A percentile compares a stretch with the other conserved stretches of the same genome.
phyloP scores from a whole-genome alignment of 2,329 filamentous ascomycete genomes.

The Amauroascus verrucosus region DNA sequence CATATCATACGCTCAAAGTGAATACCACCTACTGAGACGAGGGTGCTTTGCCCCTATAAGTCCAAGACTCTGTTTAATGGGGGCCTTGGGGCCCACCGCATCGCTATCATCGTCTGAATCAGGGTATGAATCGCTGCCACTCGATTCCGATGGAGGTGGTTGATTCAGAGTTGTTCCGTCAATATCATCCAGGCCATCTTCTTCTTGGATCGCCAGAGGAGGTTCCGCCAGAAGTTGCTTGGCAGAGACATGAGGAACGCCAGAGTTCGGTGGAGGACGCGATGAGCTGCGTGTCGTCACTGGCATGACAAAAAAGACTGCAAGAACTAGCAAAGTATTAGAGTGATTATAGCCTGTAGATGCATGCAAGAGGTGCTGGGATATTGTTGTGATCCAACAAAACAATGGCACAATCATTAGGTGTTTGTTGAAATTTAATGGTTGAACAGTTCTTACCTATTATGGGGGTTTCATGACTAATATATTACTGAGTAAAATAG shows the following conservation, averaged over 20 bases:
- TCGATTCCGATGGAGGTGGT: not conserved
- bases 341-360: no score
- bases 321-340: not conserved
- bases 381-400: no score
- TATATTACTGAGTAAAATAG: not conserved
- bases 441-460: no score
- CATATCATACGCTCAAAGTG: no score
- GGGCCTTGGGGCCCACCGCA: not conserved
- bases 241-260: not conserved
- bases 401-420: no score
- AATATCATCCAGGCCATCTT: conserved; percentile 7
- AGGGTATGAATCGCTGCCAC: conserved; percentile 5
- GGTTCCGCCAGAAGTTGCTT: not conserved
- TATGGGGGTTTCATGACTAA: no score
- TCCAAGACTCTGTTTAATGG: not conserved
- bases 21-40: conserved; percentile 1
- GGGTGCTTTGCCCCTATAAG: not conserved
- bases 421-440: no score
- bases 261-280: not conserved
- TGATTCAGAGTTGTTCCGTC: conserved; percentile 7
- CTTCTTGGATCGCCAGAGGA: not conserved
- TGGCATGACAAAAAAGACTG: not conserved
- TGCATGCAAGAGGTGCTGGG: no score
- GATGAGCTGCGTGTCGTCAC: not conserved
- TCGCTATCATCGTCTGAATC: not conserved